Conservation (phyloP, 495 filamentous ascomycete genomes). For the Alectoria sarmentosa region DNA sequence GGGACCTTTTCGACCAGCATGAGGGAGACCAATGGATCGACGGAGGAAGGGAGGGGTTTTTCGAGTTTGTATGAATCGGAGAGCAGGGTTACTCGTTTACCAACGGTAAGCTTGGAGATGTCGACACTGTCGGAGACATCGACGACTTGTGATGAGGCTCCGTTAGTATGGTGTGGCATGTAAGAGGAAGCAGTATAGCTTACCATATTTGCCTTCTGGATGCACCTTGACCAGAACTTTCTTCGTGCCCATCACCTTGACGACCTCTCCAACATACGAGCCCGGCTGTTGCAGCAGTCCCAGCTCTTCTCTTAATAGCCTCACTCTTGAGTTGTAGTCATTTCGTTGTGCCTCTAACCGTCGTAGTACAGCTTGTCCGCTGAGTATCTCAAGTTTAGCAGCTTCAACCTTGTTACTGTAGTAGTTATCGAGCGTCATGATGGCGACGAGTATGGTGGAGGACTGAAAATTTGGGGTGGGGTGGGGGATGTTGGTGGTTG, state of each 20-base stretch:
- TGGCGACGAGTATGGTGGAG: constrained; percentile 34
- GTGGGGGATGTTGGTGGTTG: background rate
- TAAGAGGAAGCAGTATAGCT: constrained; percentile 20
- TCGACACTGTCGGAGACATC: constrained; percentile 94
- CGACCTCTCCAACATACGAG: constrained; percentile 97
- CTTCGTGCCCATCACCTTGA: constrained; percentile 99
- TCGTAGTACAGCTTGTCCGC: constrained; percentile 90
- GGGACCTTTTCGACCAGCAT: constrained; percentile 99
- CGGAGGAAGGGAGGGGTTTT: constrained; percentile 94
- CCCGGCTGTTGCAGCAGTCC: constrained; percentile 94
- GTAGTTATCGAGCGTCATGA: constrained; percentile 97
- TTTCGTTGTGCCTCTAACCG: constrained; percentile 97
- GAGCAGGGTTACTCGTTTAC: constrained; percentile 94
- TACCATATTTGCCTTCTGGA: constrained; percentile 99
- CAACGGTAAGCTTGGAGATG: constrained; percentile 88
- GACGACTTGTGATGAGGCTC: constrained; percentile 60
- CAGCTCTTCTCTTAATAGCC: constrained; percentile 90
- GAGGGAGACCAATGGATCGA: constrained; percentile 97
- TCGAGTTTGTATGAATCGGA: constrained; percentile 97
- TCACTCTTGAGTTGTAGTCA: constrained; percentile 98
- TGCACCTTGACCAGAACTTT: constrained; percentile 99
- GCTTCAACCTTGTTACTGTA: constrained; percentile 99
- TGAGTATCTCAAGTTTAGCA: constrained; percentile 99
- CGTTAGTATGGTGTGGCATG: constrained; percentile 1
- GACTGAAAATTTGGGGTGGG: constrained; percentile 13